These are phyloP conservation scores for Ocimum tenuiflorum DNA, from an alignment of 257 asterid genomes.

Conservation along the genomic window DNA sequence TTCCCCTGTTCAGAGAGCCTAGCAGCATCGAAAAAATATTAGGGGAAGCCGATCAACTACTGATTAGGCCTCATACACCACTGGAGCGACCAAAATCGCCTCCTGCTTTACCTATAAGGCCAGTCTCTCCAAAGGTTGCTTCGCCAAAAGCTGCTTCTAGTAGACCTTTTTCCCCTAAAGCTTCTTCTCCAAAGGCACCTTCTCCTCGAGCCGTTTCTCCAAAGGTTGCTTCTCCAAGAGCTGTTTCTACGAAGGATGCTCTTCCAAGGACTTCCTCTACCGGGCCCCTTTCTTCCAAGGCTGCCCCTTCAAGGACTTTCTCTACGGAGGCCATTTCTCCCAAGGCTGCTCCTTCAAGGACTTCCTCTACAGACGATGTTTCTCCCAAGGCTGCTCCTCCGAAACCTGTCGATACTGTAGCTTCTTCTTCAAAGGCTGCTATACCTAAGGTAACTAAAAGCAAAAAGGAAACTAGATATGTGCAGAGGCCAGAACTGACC, in stretches of 20 bases:
- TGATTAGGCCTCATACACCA: constrained; percentile 42
- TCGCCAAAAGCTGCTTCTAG: constrained; percentile 44
- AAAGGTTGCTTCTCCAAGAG: constrained; percentile 20
- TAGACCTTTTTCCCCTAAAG: constrained; percentile 36
- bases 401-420: neutral
- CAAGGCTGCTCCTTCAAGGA: constrained; percentile 11
- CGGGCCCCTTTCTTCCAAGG: constrained; percentile 2
- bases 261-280: constrained; percentile 14
- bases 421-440: constrained; percentile 23
- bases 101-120: constrained; percentile 34
- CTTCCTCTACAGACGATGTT: neutral
- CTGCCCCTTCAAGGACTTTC: constrained; percentile 14
- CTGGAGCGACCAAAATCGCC: constrained; percentile 41
- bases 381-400: constrained; percentile 24
- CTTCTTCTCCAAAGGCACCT: constrained; percentile 26
- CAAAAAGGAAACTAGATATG: constrained; percentile 42
- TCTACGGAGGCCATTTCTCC: constrained; percentile 6
- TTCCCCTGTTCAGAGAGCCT: constrained; percentile 79
- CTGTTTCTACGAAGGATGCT: constrained; percentile 20
- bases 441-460: constrained; percentile 28
- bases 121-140: constrained; percentile 36
- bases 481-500: constrained; percentile 63
- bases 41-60: constrained; percentile 81
- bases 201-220: constrained; percentile 35
- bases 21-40: constrained; percentile 93